Evolutionary conservation across 2,329 filamentous ascomycete genomes (phyloP).

Genomic region (Colletotrichum melonis): DNA sequence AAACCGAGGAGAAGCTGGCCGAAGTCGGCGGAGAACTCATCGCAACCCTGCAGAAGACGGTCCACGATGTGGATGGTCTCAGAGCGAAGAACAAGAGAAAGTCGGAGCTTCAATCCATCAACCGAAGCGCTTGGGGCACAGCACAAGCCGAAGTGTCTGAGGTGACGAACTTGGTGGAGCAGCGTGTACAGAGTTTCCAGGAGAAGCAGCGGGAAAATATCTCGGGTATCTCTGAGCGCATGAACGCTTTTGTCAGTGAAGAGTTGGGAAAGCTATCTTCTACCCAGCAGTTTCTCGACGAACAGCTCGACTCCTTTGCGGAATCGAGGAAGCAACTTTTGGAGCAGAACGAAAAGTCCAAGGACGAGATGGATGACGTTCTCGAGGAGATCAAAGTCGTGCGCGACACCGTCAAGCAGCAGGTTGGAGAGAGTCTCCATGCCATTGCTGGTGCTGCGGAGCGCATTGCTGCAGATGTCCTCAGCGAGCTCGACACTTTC

Average conservation of each 20-base stretch:
- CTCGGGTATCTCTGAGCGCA: conserved; percentile 72
- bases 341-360: conserved; percentile 74
- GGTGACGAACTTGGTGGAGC: conserved; percentile 82
- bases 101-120: conserved; percentile 83
- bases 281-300: conserved; percentile 77
- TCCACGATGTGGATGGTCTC: conserved; percentile 82
- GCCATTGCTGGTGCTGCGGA: conserved; percentile 87
- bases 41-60: conserved; percentile 80
- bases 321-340: conserved; percentile 76
- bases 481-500: conserved; percentile 86
- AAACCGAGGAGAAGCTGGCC: conserved; percentile 83
- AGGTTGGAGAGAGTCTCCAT: conserved; percentile 86
- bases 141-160: conserved; percentile 81
- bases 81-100: conserved; percentile 89
- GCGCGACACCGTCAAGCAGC: conserved; percentile 86
- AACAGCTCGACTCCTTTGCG: conserved; percentile 75
- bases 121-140: conserved; percentile 81
- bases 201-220: conserved; percentile 79
- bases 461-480: conserved; percentile 88
- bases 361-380: conserved; percentile 89
- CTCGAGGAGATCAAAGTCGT: conserved; percentile 93
- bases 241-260: conserved; percentile 80
- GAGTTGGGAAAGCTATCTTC: conserved; percentile 79
- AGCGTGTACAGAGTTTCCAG: conserved; percentile 78
- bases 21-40: conserved; percentile 81